A percentile compares a stretch with the other conserved stretches of the same genome.
Conservation (phyloP, 2,329 filamentous ascomycete genomes). For the Tolypocladium nubicola region DNA sequence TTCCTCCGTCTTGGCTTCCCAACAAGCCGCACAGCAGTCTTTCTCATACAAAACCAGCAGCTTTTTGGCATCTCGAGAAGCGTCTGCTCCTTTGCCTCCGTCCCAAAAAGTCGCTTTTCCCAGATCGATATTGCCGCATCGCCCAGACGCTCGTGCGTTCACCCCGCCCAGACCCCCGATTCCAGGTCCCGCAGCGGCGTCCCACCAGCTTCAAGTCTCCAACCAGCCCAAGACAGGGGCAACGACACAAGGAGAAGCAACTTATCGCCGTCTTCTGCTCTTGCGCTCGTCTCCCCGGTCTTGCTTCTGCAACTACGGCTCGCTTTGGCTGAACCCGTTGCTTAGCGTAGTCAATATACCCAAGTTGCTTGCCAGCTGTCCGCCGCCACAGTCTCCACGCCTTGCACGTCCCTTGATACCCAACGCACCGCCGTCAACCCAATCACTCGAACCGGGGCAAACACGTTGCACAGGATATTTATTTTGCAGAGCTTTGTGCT, state of each 20-base stretch:
- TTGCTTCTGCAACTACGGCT: background rate
- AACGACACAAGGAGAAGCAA: background rate
- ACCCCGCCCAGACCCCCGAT: background rate
- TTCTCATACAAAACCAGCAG: background rate
- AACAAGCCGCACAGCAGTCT: background rate
- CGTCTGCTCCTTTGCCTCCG: background rate
- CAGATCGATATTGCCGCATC: background rate
- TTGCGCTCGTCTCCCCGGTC: background rate
- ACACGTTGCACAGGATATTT: background rate
- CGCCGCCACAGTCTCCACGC: background rate
- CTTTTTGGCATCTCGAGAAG: background rate
- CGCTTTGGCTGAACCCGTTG: background rate
- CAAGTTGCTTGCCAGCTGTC: constrained; percentile 1
- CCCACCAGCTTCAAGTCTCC: background rate
- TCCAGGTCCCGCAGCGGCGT: background rate
- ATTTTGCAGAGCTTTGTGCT: background rate
- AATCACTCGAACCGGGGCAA: background rate
- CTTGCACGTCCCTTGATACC: constrained; percentile 7
- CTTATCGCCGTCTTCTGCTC: background rate
- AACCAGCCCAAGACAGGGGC: background rate
- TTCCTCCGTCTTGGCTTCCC: background rate
- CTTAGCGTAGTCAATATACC: constrained; percentile 5
- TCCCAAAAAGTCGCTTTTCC: background rate
- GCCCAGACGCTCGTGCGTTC: background rate
- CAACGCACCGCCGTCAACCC: constrained; percentile 7